These are phyloP conservation scores for Hygrophila difformis DNA, from an alignment of 257 asterid species.

Conservation along the genomic window DNA sequence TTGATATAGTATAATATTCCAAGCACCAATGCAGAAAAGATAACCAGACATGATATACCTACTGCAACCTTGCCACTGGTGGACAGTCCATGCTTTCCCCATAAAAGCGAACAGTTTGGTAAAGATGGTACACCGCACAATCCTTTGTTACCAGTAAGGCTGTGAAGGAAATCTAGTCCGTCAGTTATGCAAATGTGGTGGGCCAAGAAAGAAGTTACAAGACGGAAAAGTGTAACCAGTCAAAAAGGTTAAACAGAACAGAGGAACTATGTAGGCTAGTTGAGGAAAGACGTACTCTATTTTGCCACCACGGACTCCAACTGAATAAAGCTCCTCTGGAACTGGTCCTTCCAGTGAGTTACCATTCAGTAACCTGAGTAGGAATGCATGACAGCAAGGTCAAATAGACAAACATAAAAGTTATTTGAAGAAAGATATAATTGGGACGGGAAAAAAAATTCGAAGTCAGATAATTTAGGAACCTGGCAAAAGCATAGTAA, in stretches of 20 bases:
- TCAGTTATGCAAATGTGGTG: neutral
- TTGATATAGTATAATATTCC: slow-evolving; percentile 39
- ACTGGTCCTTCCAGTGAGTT: slow-evolving; percentile 79
- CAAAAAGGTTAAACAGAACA: neutral
- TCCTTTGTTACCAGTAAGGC: slow-evolving; percentile 81
- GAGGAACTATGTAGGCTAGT: neutral
- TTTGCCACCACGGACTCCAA: slow-evolving; percentile 95
- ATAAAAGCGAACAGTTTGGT: slow-evolving; percentile 67
- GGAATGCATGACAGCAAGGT: neutral
- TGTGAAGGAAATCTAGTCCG: slow-evolving; percentile 18
- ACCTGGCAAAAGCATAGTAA: too few relatives aligned
- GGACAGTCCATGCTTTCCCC: slow-evolving; percentile 81
- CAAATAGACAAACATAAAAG: too few relatives aligned
- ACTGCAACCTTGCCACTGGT: slow-evolving; percentile 68
- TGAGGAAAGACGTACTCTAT: slow-evolving; percentile 60
- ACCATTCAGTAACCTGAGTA: slow-evolving; percentile 54
- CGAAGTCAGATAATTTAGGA: too few relatives aligned
- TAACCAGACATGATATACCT: slow-evolving; percentile 44
- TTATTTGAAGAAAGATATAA: too few relatives aligned
- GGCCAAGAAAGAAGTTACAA: neutral
- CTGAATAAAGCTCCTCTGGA: slow-evolving; percentile 72
- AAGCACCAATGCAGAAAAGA: slow-evolving; percentile 29
- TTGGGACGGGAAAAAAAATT: too few relatives aligned
- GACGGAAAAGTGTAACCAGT: neutral
- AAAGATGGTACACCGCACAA: slow-evolving; percentile 84